phyloP scores from a whole-genome alignment of 331 rosid genomes.

The Quercus phellos region DNA sequence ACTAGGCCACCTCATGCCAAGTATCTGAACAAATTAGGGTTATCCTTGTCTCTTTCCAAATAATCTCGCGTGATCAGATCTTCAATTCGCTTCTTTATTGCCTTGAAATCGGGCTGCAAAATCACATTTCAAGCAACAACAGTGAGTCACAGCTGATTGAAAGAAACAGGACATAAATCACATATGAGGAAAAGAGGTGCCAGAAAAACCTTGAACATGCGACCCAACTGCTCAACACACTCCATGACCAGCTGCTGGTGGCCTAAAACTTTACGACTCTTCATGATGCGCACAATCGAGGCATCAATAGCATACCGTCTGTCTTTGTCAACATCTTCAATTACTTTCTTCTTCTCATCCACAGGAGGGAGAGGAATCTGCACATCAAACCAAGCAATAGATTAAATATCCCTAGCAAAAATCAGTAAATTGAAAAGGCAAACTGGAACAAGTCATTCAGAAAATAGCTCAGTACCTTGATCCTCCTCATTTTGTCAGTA shows the following conservation, averaged over 20 bases:
- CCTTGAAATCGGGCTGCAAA: slow-evolving; percentile 89
- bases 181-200: background rate
- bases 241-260: slow-evolving; percentile 93
- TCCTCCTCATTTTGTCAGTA: slow-evolving; percentile 95
- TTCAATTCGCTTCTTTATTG: slow-evolving; percentile 91
- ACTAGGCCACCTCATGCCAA: slow-evolving; percentile 45
- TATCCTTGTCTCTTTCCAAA: slow-evolving; percentile 92
- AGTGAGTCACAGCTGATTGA: background rate
- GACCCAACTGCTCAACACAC: slow-evolving; percentile 95
- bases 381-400: slow-evolving; percentile 1
- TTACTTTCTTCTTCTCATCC: slow-evolving; percentile 61
- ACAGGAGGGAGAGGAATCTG: slow-evolving; percentile 62
- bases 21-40: slow-evolving; percentile 50
- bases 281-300: slow-evolving; percentile 95
- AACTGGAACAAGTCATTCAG: background rate
- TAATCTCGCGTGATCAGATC: slow-evolving; percentile 94
- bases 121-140: background rate
- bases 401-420: background rate
- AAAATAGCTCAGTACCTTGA: slow-evolving; percentile 53
- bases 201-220: slow-evolving; percentile 75
- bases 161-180: background rate
- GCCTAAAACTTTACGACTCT: slow-evolving; percentile 89
- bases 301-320: slow-evolving; percentile 96
- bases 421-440: background rate
- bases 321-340: slow-evolving; percentile 94